Evolutionary conservation across 768 basidiomycete species (phyloP), one percentile per base, ranked within the genome.

Genomic region (Hysterangium stoloniferum): DNA sequence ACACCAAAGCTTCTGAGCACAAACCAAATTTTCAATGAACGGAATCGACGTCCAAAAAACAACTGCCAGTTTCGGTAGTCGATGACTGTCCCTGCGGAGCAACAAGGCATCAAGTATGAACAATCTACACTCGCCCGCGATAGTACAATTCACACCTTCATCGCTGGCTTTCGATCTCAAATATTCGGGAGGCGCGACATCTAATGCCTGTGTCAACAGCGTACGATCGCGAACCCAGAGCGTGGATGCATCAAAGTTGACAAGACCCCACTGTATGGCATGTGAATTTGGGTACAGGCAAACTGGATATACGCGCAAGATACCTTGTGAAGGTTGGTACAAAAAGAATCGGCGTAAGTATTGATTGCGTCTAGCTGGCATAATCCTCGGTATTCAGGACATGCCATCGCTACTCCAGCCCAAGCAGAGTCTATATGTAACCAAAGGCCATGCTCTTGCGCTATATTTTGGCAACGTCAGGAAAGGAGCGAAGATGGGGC

Each of bases 21-120:
- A 62, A 96, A 96, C 90, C 90, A 95, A 6, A 96, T 56, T 63
- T 96, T 96, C 55, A 95, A 71, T 20, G 89, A 86, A 31, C 94
- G 77, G 75, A 95, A 96, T 36, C 87, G 79, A n/a, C 91, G 77
- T 11, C 90, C 90, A 3, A 95, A 78, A 6, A 74, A 73, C 20
- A 90, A 68, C 59, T 88, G 86, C 87, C 87, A 90, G 62, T 91
- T 88, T 15, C 86, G 78, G 59, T 86, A 91, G 59, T 97, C 93
- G 54, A 89, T 82, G 12, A 92, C 92, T 0, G 77, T 78, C 2
- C 89, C 84, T 82, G 50, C 22, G 15, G 15, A 32, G 19, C 29
- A 33, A 20, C 19, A 20, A 33, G 32, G n/a, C n/a, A n/a, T n/a
- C n/a, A n/a, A n/a, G n/a, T 11, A 8, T 41, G 38, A 19, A 48